phyloP scores from a whole-genome alignment of 2,329 filamentous ascomycete species.

The Cytospora paraplurivora region DNA sequence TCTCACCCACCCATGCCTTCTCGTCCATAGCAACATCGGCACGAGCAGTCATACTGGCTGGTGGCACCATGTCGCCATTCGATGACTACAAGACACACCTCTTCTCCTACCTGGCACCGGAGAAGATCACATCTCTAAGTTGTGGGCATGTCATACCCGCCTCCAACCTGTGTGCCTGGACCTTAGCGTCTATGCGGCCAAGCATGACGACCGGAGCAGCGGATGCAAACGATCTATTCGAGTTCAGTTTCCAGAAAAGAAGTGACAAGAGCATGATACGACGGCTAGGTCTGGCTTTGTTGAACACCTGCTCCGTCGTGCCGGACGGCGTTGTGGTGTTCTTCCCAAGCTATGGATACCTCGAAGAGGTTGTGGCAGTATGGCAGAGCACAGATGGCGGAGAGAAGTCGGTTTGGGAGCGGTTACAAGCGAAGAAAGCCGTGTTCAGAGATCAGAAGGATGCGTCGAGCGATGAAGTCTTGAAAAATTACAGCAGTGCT shows the following conservation, averaged over 20 bases:
- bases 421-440: conserved; percentile 59
- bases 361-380: conserved; percentile 68
- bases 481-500: conserved; percentile 71
- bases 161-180: conserved; percentile 77
- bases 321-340: conserved; percentile 92
- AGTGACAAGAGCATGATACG: conserved; percentile 68
- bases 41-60: conserved; percentile 84
- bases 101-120: conserved; percentile 70
- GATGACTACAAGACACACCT: conserved; percentile 85
- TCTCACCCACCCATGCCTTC: conserved; percentile 91
- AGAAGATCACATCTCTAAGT: conserved; percentile 76
- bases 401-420: conserved; percentile 57
- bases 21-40: conserved; percentile 83
- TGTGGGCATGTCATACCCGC: conserved; percentile 92
- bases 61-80: conserved; percentile 97
- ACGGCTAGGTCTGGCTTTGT: conserved; percentile 73
- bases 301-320: conserved; percentile 71
- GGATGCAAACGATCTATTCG: conserved; percentile 56
- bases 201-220: conserved; percentile 34
- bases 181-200: conserved; percentile 55
- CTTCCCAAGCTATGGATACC: conserved; percentile 92
- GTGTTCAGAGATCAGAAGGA: conserved; percentile 62
- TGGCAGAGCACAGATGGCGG: conserved; percentile 54
- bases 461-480: conserved; percentile 65
- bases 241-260: conserved; percentile 85